Evolutionary conservation across 768 basidiomycete genomes (phyloP), one percentile per base, ranked within the genome.

Genomic region (Pleurotus pulmonarius): DNA sequence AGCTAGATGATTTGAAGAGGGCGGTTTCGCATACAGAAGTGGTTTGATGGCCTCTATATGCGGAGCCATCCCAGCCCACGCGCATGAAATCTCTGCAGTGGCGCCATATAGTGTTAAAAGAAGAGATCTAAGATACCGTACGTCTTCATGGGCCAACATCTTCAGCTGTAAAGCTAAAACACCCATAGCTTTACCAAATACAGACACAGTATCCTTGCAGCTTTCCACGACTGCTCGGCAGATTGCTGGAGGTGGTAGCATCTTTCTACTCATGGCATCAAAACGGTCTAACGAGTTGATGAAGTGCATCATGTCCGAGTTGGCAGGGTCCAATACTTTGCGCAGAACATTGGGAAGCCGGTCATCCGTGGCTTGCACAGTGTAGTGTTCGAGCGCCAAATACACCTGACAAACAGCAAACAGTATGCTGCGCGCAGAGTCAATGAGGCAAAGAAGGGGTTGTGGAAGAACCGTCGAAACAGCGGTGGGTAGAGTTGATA

Each of bases 361-460:
- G 52, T 95, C 92, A 65, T 94, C 87, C 58, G 87, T 83, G 26
- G 88, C 88, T 60, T 90, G 89, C 18, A 87, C 79, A 37, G 88
- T 87, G 70, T 94, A 96, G 63, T 95, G 91, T 51, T 91, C 86
- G 43, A 99, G 74, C 0, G 92, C 86, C 62, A 94, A 86, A 66
- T 96, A 90, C 43, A 98, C 83, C 70, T 98, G 95, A 41, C 91
- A 92, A 60, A 94, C 78, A 2, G 93, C 89, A 67, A 97, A 98
- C 39, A 98, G 80, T 56, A 98, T 86, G 20, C 91, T 94, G 24
- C 97, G 87, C 46, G 92, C 87, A n/a, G 89, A 87, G 64, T 98
- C 94, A 44, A 94, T 80, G 43, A 96, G 76, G 40, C 76, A 77
- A 18, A 85, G 71, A 6, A 98, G 75, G 12, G 88, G 72, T 13